Evolutionary conservation across 2,329 filamentous ascomycete genomes (phyloP).

Genomic region (Rosellinia necatrix): DNA sequence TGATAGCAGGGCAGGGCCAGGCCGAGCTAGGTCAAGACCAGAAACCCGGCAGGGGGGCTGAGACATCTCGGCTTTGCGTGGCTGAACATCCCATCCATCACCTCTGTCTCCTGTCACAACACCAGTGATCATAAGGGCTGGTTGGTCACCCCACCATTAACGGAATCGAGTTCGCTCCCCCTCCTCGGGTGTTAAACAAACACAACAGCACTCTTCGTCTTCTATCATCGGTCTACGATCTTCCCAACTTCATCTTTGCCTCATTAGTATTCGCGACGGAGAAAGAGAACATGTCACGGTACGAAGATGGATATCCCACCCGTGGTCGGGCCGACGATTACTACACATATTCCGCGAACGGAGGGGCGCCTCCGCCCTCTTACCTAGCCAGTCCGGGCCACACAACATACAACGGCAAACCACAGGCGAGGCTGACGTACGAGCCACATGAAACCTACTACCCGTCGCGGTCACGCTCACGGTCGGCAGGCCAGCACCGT

Average conservation of each 20-base stretch:
- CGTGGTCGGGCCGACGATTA: constrained; percentile 30
- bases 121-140: constrained; percentile 16
- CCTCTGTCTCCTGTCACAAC: constrained; percentile 15
- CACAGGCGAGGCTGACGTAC: constrained; percentile 38
- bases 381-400: constrained; percentile 28
- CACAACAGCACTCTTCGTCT: background rate
- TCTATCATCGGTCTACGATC: background rate
- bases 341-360: constrained; percentile 27
- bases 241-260: background rate
- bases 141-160: constrained; percentile 17
- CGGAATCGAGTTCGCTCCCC: background rate
- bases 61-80: constrained; percentile 14
- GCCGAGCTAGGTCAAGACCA: background rate
- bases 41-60: constrained; percentile 14
- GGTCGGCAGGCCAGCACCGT: constrained; percentile 32
- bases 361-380: background rate
- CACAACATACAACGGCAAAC: constrained; percentile 28
- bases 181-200: background rate
- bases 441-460: constrained; percentile 49
- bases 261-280: background rate
- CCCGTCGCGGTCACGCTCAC: constrained; percentile 26
- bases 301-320: constrained; percentile 31
- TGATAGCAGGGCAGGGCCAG: background rate
- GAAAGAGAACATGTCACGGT: constrained; percentile 32
- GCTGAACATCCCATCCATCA: constrained; percentile 19